These are phyloP conservation scores for Penicillium desertorum DNA, from an alignment of 495 filamentous ascomycete species.

Conservation along the genomic window DNA sequence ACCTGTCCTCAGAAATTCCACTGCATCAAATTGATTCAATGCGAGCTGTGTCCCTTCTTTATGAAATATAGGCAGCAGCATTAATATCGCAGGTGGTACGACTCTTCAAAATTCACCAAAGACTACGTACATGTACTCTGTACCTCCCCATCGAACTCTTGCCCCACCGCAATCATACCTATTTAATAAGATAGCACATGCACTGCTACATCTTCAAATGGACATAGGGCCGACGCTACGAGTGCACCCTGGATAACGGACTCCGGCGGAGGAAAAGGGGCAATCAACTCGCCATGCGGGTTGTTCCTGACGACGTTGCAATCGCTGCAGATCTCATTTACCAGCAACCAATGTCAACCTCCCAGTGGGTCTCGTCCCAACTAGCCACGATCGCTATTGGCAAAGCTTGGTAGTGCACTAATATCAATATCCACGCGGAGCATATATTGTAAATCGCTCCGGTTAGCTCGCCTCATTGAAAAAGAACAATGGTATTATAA, in stretches of 20 bases:
- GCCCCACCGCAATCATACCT: neutral
- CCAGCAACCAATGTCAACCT: slow-evolving; percentile 5
- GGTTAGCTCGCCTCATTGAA: neutral
- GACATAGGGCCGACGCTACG: neutral
- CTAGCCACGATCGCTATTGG: slow-evolving; percentile 2
- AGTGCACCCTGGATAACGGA: neutral
- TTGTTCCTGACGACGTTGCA: slow-evolving; percentile 22
- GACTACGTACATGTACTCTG: too few species aligned
- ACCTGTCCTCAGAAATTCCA: too few species aligned
- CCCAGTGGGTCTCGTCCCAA: slow-evolving; percentile 1
- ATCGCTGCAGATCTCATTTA: slow-evolving; percentile 8
- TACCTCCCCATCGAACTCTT: neutral
- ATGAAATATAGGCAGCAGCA: too few species aligned
- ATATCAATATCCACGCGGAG: slow-evolving; percentile 8
- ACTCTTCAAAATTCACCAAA: too few species aligned
- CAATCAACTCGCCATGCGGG: slow-evolving; percentile 19
- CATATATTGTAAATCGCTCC: neutral
- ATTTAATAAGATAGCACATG: neutral
- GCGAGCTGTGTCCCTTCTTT: too few species aligned
- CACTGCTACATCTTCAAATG: neutral
- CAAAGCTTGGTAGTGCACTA: slow-evolving; percentile 10
- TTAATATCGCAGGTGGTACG: neutral
- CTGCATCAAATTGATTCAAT: too few species aligned
- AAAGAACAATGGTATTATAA: neutral
- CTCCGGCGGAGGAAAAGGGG: slow-evolving; percentile 1